Evolutionary conservation across 2,329 filamentous ascomycete species (phyloP), one percentile per base, ranked within the genome.

Genomic region (Scopulariopsis brevicaulis): DNA sequence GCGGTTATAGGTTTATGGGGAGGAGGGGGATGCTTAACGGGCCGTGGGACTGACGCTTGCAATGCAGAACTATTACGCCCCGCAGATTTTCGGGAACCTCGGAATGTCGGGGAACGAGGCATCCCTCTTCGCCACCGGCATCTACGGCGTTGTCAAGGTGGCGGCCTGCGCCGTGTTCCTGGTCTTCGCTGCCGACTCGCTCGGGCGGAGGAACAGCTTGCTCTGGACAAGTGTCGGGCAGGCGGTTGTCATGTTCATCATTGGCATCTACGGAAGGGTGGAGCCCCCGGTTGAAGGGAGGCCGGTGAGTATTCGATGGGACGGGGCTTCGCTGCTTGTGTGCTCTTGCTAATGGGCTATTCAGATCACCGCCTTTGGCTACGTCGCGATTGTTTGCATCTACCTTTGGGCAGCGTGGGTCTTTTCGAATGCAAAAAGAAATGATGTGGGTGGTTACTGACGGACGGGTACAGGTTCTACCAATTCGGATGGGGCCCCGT

Each of bases 71-170:
- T 89, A 87, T 73, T 87, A 89, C 63, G 84, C 84, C 0, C 87
- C 87, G 0, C 79, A 77, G 15, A 90, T 90, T 63, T 90, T 90
- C 72, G 70, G 73, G 51, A 76, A 85, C 60, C 76, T 90, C 4
- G 87, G 87, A 5, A 74, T 89, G 6, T 72, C 64, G 61, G 62
- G 65, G 57, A 81, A 68, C 55, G 75, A 74, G 0, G 75, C 70
- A 0, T 82, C 80, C 0, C 75, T 89, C 0, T 73, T 89, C 1
- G 86, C 86, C 0, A 89, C 85, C 0, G 86, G 86, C 2, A 85
- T 89, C 0, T 84, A 87, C 4, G 86, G 86, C 2, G 84, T 89
- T 50, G 80, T 82, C 61, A 86, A 87, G 80, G 85, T 87, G 63
- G 62, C 88, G 60, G 79, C 80, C 11, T 53, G 51, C 10, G 12